Conservation (phyloP, 2,329 filamentous ascomycete species). For the Aspergillus sergii region DNA sequence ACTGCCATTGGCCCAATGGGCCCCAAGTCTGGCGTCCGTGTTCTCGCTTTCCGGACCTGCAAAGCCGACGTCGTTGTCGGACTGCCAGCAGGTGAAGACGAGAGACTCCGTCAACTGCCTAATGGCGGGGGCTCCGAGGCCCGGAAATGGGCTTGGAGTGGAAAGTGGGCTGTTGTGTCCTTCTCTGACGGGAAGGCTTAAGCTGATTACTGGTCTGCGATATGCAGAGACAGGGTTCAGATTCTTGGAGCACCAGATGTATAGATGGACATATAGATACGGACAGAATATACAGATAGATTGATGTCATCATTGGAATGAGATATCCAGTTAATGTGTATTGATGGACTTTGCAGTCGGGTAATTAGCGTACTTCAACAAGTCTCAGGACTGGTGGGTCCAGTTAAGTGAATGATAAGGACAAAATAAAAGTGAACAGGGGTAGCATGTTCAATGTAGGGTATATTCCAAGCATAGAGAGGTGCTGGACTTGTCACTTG, state of each 20-base stretch:
- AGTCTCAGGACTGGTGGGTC: background rate
- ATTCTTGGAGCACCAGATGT: background rate
- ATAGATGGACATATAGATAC: background rate
- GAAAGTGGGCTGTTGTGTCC: constrained; percentile 95
- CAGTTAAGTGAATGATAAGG: background rate
- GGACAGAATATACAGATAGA: constrained; percentile 3
- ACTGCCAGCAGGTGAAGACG: constrained; percentile 78
- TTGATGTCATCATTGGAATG: background rate
- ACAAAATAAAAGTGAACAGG: background rate
- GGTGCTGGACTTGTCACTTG: background rate
- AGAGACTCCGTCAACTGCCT: constrained; percentile 69
- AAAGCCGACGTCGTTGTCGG: constrained; percentile 96
- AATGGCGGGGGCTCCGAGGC: constrained; percentile 70
- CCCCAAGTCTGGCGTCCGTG: constrained; percentile 76
- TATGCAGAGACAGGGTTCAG: background rate
- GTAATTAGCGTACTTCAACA: background rate
- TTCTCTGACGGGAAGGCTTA: constrained; percentile 69
- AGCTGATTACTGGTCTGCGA: background rate
- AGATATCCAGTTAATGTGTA: background rate
- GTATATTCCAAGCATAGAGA: constrained; percentile 4
- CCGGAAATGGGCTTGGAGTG: constrained; percentile 91
- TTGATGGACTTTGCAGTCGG: background rate
- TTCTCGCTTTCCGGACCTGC: constrained; percentile 87
- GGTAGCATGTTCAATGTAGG: constrained; percentile 3
- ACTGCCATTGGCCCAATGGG: constrained; percentile 86